Evolutionary conservation across 2,329 filamentous ascomycete genomes (phyloP).

Genomic region (Ciborinia camelliae): DNA sequence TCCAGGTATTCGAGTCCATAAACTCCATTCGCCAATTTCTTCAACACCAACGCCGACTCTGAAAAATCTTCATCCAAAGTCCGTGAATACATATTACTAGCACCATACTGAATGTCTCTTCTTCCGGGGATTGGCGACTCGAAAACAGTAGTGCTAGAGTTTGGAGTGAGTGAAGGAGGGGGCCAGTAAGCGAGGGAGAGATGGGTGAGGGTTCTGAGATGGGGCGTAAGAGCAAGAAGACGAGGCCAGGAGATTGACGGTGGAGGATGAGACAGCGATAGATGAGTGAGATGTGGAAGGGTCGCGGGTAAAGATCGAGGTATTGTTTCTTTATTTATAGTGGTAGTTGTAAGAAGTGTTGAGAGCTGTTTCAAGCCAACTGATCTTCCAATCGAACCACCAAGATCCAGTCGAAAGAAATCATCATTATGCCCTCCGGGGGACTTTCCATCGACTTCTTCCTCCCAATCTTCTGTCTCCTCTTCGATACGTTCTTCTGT

Average conservation of each 20-base stretch:
- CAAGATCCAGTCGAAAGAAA: conserved; percentile 53
- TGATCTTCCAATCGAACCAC: conserved; percentile 49
- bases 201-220: conserved; percentile 55
- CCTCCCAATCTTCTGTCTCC: conserved; percentile 30
- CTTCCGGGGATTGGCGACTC: conserved; percentile 40
- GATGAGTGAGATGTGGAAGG: conserved; percentile 56
- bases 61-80: conserved; percentile 56
- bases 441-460: conserved; percentile 16
- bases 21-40: conserved; percentile 51
- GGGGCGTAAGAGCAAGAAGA: conserved; percentile 52
- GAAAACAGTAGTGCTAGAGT: conserved; percentile 49
- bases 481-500: background rate
- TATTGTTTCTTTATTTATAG: conserved; percentile 21
- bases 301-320: conserved; percentile 25
- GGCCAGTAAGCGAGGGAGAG: conserved; percentile 62
- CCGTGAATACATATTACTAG: conserved; percentile 56
- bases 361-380: conserved; percentile 51
- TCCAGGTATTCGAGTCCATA: conserved; percentile 61
- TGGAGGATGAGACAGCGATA: conserved; percentile 50
- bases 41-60: conserved; percentile 55
- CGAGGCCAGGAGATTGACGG: conserved; percentile 54
- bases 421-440: conserved; percentile 42
- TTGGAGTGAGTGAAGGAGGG: conserved; percentile 54
- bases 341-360: conserved; percentile 5
- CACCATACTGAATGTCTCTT: conserved; percentile 49